A percentile compares a stretch with the other conserved stretches of the same genome.
Conservation (phyloP, 2,329 filamentous ascomycete genomes). For the Penicillium sp. region DNA sequence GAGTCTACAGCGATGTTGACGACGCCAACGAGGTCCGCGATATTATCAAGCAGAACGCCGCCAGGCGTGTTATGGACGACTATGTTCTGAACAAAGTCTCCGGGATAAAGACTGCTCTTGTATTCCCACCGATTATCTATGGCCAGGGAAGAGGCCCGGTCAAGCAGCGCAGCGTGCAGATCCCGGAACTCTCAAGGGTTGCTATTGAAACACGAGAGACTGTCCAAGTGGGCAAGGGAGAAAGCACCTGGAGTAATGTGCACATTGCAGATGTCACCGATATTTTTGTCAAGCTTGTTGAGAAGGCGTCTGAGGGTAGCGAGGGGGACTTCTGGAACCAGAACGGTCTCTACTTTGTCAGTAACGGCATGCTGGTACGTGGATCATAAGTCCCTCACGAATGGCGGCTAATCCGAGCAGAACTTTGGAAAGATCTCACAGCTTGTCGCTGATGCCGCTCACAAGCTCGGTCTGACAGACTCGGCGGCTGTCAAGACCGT, state of each 20-base stretch:
- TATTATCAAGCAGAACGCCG: constrained; percentile 38
- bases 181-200: constrained; percentile 45
- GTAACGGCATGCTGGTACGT: constrained; percentile 25
- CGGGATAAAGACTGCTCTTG: constrained; percentile 56
- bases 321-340: constrained; percentile 14
- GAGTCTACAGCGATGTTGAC: constrained; percentile 38
- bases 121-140: constrained; percentile 64
- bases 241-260: constrained; percentile 59
- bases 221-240: constrained; percentile 55
- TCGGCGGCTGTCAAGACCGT: constrained; percentile 21
- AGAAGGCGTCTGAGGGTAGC: constrained; percentile 38
- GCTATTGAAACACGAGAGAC: constrained; percentile 50
- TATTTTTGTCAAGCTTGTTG: constrained; percentile 53
- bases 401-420: constrained; percentile 12
- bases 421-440: constrained; percentile 25
- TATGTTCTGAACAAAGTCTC: constrained; percentile 53
- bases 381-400: background rate
- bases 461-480: constrained; percentile 20
- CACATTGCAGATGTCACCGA: constrained; percentile 58
- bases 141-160: constrained; percentile 51
- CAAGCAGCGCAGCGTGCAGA: constrained; percentile 53
- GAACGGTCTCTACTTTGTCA: constrained; percentile 17
- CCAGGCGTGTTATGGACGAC: constrained; percentile 66
- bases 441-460: constrained; percentile 20
- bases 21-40: constrained; percentile 32